phyloP scores from a whole-genome alignment of 2,329 filamentous ascomycete species.

The Hypomyces perniciosus region DNA sequence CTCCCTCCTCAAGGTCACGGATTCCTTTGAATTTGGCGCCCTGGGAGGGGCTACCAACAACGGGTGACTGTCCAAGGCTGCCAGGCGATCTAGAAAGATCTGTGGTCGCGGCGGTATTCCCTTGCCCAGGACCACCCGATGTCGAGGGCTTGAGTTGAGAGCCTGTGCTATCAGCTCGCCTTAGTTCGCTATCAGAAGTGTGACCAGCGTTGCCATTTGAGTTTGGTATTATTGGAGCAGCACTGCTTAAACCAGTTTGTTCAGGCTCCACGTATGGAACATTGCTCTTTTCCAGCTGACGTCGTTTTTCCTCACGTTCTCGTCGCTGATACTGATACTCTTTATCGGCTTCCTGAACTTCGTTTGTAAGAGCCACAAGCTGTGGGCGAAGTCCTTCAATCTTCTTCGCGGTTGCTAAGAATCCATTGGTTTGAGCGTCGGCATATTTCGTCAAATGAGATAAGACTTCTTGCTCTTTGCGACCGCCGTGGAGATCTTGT shows the following conservation, averaged over 20 bases:
- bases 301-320: conserved; percentile 92
- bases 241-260: conserved; percentile 39
- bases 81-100: conserved; percentile 55
- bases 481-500: conserved; percentile 97
- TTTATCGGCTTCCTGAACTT: conserved; percentile 91
- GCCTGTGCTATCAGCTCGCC: conserved; percentile 66
- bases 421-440: conserved; percentile 78
- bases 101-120: conserved; percentile 23
- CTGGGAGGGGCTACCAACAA: conserved; percentile 45
- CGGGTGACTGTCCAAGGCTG: conserved; percentile 38
- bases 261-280: conserved; percentile 67
- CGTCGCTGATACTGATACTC: conserved; percentile 92
- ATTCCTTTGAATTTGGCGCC: conserved; percentile 77
- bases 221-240: conserved; percentile 23
- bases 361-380: conserved; percentile 77
- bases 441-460: conserved; percentile 94
- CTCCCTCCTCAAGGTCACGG: conserved; percentile 83
- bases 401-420: conserved; percentile 76
- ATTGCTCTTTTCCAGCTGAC: conserved; percentile 82
- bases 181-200: conserved; percentile 62
- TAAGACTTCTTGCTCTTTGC: conserved; percentile 94
- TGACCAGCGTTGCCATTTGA: conserved; percentile 43
- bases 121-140: conserved; percentile 37
- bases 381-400: conserved; percentile 84
- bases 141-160: conserved; percentile 56